Evolutionary conservation across 371 early-diverging fungal species (phyloP).

Genomic region (Nosema granulosis): DNA sequence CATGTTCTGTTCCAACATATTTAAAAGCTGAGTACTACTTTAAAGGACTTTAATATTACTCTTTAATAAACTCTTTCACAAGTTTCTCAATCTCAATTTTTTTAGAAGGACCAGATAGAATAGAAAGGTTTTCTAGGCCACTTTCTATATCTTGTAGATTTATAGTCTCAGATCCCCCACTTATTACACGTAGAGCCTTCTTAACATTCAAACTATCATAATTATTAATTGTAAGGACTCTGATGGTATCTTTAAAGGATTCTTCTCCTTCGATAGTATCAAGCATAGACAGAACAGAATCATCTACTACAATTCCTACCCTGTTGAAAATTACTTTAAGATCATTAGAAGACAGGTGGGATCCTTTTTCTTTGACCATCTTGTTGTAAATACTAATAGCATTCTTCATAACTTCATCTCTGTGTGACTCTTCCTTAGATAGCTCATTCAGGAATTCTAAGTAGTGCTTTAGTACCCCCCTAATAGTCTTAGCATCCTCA

Average conservation of each 20-base stretch:
- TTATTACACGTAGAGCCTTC: background rate
- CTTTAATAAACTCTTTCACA: conserved; percentile 3
- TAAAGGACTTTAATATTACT: background rate
- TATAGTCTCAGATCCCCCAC: too few species aligned
- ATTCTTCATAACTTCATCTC: conserved; percentile 1
- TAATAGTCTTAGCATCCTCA: background rate
- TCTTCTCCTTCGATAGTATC: background rate
- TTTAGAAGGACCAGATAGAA: background rate
- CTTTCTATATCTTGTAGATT: background rate
- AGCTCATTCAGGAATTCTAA: background rate
- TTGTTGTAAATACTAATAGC: conserved; percentile 5
- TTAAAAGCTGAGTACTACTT: background rate
- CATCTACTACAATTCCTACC: background rate
- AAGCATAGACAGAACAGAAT: background rate
- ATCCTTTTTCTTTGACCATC: conserved; percentile 4
- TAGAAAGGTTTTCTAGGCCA: background rate
- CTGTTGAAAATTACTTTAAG: background rate
- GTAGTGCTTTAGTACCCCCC: background rate
- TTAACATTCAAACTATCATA: background rate
- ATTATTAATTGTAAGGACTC: background rate
- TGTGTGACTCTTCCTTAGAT: background rate
- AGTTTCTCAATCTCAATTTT: background rate
- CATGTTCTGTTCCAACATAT: too few species aligned
- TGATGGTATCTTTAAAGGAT: conserved; percentile 8
- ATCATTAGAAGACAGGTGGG: conserved; percentile 5